Conservation (phyloP, 225 moss, liverwort and hornwort genomes). For the Takakia lepidozioides region DNA sequence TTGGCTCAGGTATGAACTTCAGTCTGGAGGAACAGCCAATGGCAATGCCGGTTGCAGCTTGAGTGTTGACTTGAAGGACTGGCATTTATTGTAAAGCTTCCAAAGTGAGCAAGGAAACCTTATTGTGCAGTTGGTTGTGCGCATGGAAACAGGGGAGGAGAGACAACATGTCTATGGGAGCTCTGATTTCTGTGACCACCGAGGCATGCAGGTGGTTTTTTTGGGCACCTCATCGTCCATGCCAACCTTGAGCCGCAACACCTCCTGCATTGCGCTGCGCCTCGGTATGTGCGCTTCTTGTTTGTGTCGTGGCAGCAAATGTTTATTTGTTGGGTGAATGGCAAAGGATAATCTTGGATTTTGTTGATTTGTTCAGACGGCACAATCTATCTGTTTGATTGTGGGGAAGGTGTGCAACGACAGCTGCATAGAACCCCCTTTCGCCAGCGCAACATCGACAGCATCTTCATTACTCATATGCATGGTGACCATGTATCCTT, state of each 20-base stretch:
- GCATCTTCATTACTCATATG: conserved; percentile 96
- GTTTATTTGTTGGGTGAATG: not conserved
- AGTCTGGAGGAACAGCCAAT: conserved; percentile 1
- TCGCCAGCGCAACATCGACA: conserved; percentile 74
- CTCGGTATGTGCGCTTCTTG: conserved; percentile 34
- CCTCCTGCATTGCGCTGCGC: conserved; percentile 79
- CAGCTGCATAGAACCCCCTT: conserved; percentile 78
- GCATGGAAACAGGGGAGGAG: conserved; percentile 20
- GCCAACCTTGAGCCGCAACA: conserved; percentile 79
- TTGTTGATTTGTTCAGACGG: conserved; percentile 56
- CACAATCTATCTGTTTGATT: conserved; percentile 88
- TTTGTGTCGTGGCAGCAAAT: not conserved
- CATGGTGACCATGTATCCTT: conserved; percentile 99
- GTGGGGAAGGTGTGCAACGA: conserved; percentile 90
- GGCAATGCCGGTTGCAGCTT: too few relatives aligned
- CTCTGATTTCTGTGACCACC: conserved; percentile 70
- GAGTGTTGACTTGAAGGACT: not conserved
- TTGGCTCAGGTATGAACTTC: conserved; percentile 1
- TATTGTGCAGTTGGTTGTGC: not conserved
- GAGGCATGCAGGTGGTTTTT: conserved; percentile 95
- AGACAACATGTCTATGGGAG: conserved; percentile 36
- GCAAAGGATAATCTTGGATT: too few relatives aligned
- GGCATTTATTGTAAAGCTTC: not conserved
- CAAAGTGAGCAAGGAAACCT: conserved; percentile 1
- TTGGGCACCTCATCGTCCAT: conserved; percentile 93